These are phyloP conservation scores for Mucor velutinosus DNA, from an alignment of 371 early-diverging fungal species.

Conservation along the genomic window DNA sequence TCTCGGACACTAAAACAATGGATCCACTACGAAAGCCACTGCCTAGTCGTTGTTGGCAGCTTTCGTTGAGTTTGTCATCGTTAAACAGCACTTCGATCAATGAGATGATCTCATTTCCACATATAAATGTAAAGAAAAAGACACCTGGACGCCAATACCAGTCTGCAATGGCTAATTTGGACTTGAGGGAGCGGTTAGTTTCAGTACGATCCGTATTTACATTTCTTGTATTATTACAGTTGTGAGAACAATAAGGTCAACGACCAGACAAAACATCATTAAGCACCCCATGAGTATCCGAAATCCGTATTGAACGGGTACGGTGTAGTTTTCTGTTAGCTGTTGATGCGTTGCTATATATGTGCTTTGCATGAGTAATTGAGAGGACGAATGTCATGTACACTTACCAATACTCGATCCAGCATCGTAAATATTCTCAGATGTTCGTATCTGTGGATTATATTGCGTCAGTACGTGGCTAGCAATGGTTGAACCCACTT, in stretches of 20 bases:
- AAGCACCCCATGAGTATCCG: constrained; percentile 17
- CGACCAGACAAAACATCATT: constrained; percentile 23
- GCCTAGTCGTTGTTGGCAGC: constrained; percentile 11
- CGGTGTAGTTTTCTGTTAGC: background rate
- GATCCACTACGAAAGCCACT: background rate
- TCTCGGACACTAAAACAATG: constrained; percentile 6
- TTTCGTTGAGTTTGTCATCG: background rate
- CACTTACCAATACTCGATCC: constrained; percentile 1
- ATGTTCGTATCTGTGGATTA: constrained; percentile 9
- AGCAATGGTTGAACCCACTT: background rate
- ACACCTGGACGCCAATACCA: constrained; percentile 33
- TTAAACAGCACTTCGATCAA: constrained; percentile 9
- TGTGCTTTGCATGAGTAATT: background rate
- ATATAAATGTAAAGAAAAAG: constrained; percentile 20
- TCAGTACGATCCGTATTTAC: background rate
- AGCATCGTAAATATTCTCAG: constrained; percentile 16
- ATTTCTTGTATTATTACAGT: constrained; percentile 19
- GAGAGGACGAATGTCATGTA: background rate
- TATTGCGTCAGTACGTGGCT: background rate
- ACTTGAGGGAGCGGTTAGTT: background rate
- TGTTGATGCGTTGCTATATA: constrained; percentile 4
- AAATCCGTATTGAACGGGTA: constrained; percentile 13
- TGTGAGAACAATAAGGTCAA: constrained; percentile 21
- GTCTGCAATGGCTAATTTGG: constrained; percentile 21
- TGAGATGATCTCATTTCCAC: constrained; percentile 6